Base-by-base conservation (phyloP, 1,284 basidiomycete species). In the Cutaneotrichosporon daszewskae region DNA sequence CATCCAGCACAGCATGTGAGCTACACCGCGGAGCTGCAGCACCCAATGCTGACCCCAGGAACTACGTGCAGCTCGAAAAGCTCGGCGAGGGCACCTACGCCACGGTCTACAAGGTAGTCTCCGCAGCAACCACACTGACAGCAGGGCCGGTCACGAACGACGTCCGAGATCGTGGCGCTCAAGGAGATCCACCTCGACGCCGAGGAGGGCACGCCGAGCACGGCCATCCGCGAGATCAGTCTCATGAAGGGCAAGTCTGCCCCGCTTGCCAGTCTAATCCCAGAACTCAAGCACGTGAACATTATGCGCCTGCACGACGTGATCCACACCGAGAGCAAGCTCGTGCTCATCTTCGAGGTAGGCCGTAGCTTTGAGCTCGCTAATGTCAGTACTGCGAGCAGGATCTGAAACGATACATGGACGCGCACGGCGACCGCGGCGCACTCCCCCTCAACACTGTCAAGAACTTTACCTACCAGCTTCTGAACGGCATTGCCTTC, bases 181-280 rank as follows among this genome's bases (percentile, higher is more conserved):
- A 99, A 99, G 80, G 97, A 98, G 78, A 98, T 98, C 63, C 80
- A 94, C 45, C 81, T 98, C 27, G 95, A 98, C 70, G 89, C 91
- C 16, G 94, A 98, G 72, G 95, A 98, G 66, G 94, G 94, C 18
- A 94, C 97, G 16, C 94, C 94, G 5, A 89, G 85, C 58, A 98
- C 95, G 13, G 94, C 94, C 45, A 95, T 98, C 66, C 81, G 94
- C 42, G 94, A 98, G 75, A 97, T 98, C 71, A 91, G 87, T 71
- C 74, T 98, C 51, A 76, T 98, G 62, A 98, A 97, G 72, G 69
- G 69, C 69, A 41, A 32, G 66, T 57, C 17, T 34, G 9, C 13
- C 27, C 25, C 8, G 28, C 10, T 13, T 17, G 17, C 4, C 4
- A 39, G 40, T 41, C 39, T 16, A 48, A 19, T 13, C 17, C 9